Conservation (phyloP, 768 basidiomycete species). For the Agrocybe chaxingu region DNA sequence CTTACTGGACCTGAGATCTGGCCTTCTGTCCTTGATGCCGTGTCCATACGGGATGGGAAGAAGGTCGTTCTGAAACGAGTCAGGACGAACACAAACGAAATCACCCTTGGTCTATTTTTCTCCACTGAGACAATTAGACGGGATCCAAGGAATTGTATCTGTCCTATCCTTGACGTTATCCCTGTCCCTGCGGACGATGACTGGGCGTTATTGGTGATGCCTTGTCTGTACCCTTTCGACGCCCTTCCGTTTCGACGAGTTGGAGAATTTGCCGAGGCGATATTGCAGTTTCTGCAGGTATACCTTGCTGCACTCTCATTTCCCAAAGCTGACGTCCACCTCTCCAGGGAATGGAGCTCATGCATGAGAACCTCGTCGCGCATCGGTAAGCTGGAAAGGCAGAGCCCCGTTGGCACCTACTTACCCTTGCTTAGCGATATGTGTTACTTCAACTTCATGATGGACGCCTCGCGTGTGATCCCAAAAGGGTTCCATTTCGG, state of each 20-base stretch:
- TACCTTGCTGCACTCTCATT: background rate
- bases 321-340: background rate
- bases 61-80: constrained; percentile 17
- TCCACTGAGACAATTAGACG: background rate
- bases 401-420: background rate
- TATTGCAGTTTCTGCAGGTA: constrained; percentile 18
- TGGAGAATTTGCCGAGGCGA: constrained; percentile 19
- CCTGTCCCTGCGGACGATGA: constrained; percentile 13
- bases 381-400: constrained; percentile 8
- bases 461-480: constrained; percentile 13
- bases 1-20: background rate
- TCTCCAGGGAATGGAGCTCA: constrained; percentile 16
- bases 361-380: constrained; percentile 17
- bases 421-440: constrained; percentile 14
- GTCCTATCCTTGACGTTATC: constrained; percentile 21
- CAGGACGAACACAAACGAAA: constrained; percentile 10
- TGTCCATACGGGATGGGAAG: constrained; percentile 10
- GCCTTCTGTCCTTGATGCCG: constrained; percentile 14
- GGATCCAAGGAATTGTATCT: constrained; percentile 20
- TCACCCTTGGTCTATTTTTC: constrained; percentile 12
- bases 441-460: constrained; percentile 16
- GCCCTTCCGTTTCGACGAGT: constrained; percentile 17
- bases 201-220: constrained; percentile 19
- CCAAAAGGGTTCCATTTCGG: constrained; percentile 15
- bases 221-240: constrained; percentile 13